Base-by-base conservation (phyloP, 169 alveolate species). In the Babesia sp. region DNA sequence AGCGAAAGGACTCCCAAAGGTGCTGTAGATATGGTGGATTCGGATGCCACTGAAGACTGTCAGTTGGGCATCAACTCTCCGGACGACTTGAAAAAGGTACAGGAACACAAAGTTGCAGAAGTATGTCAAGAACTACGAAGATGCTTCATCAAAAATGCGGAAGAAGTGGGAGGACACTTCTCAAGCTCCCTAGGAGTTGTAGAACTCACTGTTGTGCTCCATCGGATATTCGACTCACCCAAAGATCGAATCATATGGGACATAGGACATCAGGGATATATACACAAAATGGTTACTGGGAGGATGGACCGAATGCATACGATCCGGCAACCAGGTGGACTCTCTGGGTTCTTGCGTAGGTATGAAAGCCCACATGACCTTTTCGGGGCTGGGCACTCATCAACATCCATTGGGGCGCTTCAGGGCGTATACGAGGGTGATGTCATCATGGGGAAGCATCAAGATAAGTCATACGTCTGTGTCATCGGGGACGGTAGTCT, bases 361-460 rank as follows among this genome's bases (percentile, higher is more conserved):
- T 77, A 61, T 31, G 97, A 93, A 64, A 87, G 95, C 29, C 64
- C 68, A 22, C 93, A 93, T 73, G 97, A 93, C 44, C 74, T 85
- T 9, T 92, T 93, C 67, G 96, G 96, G 26, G 96, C 97, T 4
- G 97, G 97, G 20, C 97, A 93, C 73, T 91, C 95, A 26, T 91
- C 96, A 16, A 91, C 95, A 20, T 87, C 97, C 18, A 86, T 93
- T 45, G 84, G 94, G 7, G 93, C 94, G 28, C 83, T 90, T 0
- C 94, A 92, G 46, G 97, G 97, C 12, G 64, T 92, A 28, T 69
- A 48, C 33, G 81, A 64, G 58, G 80, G 74, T 33, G 59, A 60
- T 44, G 34, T 50, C 7, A 20, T 66, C 20, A 56, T 24, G 12
- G 50, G 42, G 29, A 31, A 70, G 16, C 56, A 48, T 29, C 11